A percentile compares a stretch with the other conserved stretches of the same genome.
Evolutionary conservation across 106 monocot species (phyloP).

Genomic region (Xerophyta viscosa): DNA sequence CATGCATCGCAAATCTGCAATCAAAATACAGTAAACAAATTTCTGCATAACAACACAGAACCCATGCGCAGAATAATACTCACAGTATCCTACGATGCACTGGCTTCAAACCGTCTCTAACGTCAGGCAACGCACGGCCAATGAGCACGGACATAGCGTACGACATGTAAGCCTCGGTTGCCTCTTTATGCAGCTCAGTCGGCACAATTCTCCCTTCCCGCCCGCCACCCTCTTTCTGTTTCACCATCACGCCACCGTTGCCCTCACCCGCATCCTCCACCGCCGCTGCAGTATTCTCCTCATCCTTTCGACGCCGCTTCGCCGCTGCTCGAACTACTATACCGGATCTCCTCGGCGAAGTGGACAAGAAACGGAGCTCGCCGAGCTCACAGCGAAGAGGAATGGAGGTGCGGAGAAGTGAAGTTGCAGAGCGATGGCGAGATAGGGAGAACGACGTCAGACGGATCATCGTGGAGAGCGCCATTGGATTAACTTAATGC

Average conservation of each 20-base stretch:
- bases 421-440: slow-evolving; percentile 22
- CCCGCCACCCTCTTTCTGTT: slow-evolving; percentile 25
- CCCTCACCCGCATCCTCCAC: slow-evolving; percentile 26
- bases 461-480: slow-evolving; percentile 33
- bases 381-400: neutral
- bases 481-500: slow-evolving; percentile 11
- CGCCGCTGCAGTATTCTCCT: slow-evolving; percentile 12
- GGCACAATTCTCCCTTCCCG: slow-evolving; percentile 54
- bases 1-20: slow-evolving; percentile 95
- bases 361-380: slow-evolving; percentile 31
- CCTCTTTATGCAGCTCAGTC: slow-evolving; percentile 88
- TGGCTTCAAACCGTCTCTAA: slow-evolving; percentile 90
- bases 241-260: slow-evolving; percentile 33
- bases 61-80: slow-evolving; percentile 18
- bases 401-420: slow-evolving; percentile 6
- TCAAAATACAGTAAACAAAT: neutral
- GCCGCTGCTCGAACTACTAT: slow-evolving; percentile 28
- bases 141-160: slow-evolving; percentile 98
- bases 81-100: slow-evolving; percentile 94
- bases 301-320: slow-evolving; percentile 18
- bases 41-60: neutral
- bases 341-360: slow-evolving; percentile 13
- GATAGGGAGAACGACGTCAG: slow-evolving; percentile 35
- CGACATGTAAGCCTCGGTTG: slow-evolving; percentile 91
- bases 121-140: slow-evolving; percentile 91